phyloP scores from a whole-genome alignment of 2,329 filamentous ascomycete species.

The Fusarium poae region DNA sequence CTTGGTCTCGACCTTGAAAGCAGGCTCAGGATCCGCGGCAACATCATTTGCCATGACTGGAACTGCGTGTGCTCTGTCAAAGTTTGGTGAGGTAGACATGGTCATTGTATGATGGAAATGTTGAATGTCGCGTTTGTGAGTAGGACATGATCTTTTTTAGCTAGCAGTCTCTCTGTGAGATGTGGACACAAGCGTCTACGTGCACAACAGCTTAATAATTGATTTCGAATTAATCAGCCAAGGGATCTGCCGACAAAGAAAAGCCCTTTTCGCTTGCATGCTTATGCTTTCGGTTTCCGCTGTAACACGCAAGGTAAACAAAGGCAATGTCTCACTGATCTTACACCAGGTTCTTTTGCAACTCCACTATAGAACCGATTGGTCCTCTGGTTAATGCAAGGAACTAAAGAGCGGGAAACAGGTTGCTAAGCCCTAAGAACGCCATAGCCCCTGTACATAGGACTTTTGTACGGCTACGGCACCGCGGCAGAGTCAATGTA shows the following conservation, averaged over 20 bases:
- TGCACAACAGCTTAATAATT: conserved; percentile 7
- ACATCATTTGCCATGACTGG: neutral
- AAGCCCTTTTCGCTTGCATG: conserved; percentile 7
- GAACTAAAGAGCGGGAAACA: neutral
- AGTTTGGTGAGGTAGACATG: neutral
- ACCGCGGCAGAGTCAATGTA: neutral
- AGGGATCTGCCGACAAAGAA: conserved; percentile 5
- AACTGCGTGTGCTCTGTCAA: too few species aligned
- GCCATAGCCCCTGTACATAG: neutral
- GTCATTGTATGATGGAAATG: conserved; percentile 2
- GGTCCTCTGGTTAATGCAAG: neutral
- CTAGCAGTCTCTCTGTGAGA: neutral
- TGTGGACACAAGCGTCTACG: neutral
- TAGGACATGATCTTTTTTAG: conserved; percentile 10
- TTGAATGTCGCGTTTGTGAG: conserved; percentile 2
- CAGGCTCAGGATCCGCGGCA: neutral
- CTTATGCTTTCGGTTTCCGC: neutral
- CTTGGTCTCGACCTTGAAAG: conserved; percentile 13
- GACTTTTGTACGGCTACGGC: too few species aligned
- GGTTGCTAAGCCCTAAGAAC: neutral
- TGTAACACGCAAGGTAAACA: conserved; percentile 1
- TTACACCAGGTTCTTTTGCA: conserved; percentile 13
- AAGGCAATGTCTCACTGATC: neutral
- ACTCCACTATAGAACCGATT: conserved; percentile 7
- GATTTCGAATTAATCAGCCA: conserved; percentile 15